phyloP scores from a whole-genome alignment of 495 filamentous ascomycete species.

The Cercophora newfieldiana region DNA sequence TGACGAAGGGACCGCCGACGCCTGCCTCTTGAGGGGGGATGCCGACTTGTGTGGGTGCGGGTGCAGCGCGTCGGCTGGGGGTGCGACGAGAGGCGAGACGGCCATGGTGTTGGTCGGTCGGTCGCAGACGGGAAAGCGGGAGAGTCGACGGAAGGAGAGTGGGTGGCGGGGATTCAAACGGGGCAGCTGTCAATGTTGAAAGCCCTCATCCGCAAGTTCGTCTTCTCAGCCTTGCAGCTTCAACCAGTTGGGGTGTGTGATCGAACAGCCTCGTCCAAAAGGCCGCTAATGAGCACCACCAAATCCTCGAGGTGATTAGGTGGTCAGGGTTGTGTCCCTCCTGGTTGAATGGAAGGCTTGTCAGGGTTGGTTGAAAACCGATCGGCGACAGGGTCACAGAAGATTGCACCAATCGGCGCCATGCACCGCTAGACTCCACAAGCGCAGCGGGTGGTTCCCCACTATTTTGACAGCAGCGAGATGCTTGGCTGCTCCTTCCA shows the following conservation, averaged over 20 bases:
- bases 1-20: constrained; percentile 25
- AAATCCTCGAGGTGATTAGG: neutral
- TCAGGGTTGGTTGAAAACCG: neutral
- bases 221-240: constrained; percentile 13
- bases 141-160: neutral
- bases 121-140: neutral
- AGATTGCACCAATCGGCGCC: neutral
- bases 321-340: neutral
- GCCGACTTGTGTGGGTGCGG: constrained; percentile 8
- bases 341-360: neutral
- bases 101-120: constrained; percentile 36
- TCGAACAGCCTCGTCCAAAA: neutral
- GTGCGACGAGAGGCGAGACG: constrained; percentile 30
- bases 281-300: neutral
- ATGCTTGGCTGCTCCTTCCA: neutral
- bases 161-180: neutral
- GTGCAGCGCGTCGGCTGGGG: constrained; percentile 23
- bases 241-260: neutral
- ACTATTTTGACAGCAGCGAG: neutral
- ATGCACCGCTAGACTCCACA: neutral
- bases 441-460: neutral
- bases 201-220: neutral
- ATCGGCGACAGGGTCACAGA: neutral
- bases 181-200: neutral
- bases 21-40: constrained; percentile 29